Percentiles rank a stretch among this genome's conserved stretches.
These are phyloP conservation scores for Linaria vulgaris DNA, from an alignment of 257 asterid species.

Conservation along the genomic window DNA sequence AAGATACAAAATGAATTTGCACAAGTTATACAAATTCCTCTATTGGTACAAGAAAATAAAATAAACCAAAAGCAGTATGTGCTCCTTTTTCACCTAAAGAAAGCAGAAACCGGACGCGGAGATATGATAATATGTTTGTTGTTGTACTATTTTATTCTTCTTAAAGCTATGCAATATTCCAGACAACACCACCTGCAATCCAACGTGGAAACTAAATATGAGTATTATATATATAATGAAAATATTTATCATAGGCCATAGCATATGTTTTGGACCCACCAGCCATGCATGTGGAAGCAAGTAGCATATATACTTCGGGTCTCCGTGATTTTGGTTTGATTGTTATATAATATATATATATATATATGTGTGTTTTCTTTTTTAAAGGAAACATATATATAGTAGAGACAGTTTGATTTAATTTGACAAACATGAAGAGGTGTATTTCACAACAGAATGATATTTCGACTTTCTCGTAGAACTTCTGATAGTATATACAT, in stretches of 20 bases:
- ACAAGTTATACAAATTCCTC: slow-evolving; percentile 12
- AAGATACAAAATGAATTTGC: slow-evolving; percentile 27
- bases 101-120: slow-evolving; percentile 6
- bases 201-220: not conserved
- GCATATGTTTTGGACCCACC: slow-evolving; percentile 28
- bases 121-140: slow-evolving; percentile 2
- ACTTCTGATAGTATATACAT: too few relatives aligned
- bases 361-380: too few relatives aligned
- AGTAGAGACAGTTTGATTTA: too few relatives aligned
- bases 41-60: not conserved
- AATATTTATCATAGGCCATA: too few relatives aligned
- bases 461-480: too few relatives aligned
- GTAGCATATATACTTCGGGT: too few relatives aligned
- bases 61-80: too few relatives aligned
- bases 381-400: too few relatives aligned
- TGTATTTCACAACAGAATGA: too few relatives aligned
- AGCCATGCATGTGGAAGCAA: slow-evolving; percentile 8
- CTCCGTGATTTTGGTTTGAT: not conserved
- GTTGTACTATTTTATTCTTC: slow-evolving; percentile 4
- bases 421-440: too few relatives aligned
- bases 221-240: slow-evolving; percentile 4
- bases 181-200: not conserved
- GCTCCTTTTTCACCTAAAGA: not conserved
- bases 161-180: not conserved
- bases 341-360: too few relatives aligned